A percentile compares a stretch with the other conserved stretches of the same genome.
phyloP scores from a whole-genome alignment of 2,329 filamentous ascomycete species.

The Ophidiomyces ophidiicola region DNA sequence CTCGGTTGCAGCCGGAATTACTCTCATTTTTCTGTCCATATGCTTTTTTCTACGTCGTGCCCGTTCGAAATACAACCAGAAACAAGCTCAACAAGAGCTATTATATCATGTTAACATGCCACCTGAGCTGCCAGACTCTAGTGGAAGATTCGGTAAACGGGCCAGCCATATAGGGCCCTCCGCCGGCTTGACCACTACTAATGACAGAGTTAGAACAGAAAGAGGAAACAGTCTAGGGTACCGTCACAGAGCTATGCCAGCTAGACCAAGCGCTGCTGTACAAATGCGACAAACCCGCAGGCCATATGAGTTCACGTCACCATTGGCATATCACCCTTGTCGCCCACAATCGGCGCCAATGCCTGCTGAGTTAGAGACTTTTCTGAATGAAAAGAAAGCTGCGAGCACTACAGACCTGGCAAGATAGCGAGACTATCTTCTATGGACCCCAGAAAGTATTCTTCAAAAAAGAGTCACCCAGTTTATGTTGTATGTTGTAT shows the following conservation, averaged over 20 bases:
- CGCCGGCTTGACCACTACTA: no score
- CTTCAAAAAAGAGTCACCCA: no score
- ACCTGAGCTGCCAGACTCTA: conserved; percentile 4
- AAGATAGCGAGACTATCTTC: no score
- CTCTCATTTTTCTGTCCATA: conserved; percentile 1
- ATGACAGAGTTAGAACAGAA: no score
- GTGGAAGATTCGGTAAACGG: background rate
- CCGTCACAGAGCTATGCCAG: no score
- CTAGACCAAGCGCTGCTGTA: background rate
- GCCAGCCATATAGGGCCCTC: no score
- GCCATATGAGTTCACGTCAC: background rate
- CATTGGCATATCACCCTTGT: background rate
- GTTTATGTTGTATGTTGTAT: no score
- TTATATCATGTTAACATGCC: background rate
- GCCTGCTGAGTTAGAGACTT: background rate
- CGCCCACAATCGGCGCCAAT: background rate
- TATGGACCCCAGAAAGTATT: no score
- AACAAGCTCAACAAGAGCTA: background rate
- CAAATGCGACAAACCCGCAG: background rate
- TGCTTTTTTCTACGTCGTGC: conserved; percentile 3
- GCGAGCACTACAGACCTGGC: no score
- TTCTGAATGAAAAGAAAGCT: background rate
- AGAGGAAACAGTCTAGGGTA: no score
- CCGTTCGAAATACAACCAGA: background rate
- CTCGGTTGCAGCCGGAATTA: conserved; percentile 1